Conservation (phyloP, 1,284 basidiomycete genomes). For the Xanthoconium separans region DNA sequence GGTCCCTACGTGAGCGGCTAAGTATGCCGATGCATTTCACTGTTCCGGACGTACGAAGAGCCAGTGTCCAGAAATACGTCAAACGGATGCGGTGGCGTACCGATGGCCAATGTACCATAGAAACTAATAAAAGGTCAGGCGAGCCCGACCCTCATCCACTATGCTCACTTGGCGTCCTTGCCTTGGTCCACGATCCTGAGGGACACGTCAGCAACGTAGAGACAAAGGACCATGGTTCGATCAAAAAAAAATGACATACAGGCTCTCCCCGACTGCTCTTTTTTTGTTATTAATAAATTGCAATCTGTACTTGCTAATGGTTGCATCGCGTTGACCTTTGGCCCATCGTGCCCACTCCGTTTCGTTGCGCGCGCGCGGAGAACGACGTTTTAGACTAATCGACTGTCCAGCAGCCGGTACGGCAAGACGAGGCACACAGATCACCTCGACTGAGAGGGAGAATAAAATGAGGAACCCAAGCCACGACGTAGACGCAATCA, state of each 20-base stretch:
- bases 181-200: conserved; percentile 26
- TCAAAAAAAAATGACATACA: conserved; percentile 14
- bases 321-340: conserved; percentile 17
- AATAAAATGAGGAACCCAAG: conserved; percentile 16
- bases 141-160: background rate
- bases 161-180: conserved; percentile 21
- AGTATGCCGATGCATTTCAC: background rate
- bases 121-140: conserved; percentile 20
- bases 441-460: conserved; percentile 8
- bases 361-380: conserved; percentile 13
- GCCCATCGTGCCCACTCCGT: conserved; percentile 28
- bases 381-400: conserved; percentile 19
- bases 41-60: conserved; percentile 38
- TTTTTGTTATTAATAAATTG: conserved; percentile 15
- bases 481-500: conserved; percentile 7
- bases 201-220: background rate
- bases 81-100: conserved; percentile 29
- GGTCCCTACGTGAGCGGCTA: conserved; percentile 34
- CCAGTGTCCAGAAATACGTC: conserved; percentile 42
- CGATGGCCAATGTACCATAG: conserved; percentile 28
- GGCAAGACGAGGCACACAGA: conserved; percentile 12
- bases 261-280: conserved; percentile 20
- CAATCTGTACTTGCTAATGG: conserved; percentile 25
- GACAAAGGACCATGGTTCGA: background rate
- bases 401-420: conserved; percentile 18